Conservation (phyloP, 2,329 filamentous ascomycete species). For the Colletotrichum horii region DNA sequence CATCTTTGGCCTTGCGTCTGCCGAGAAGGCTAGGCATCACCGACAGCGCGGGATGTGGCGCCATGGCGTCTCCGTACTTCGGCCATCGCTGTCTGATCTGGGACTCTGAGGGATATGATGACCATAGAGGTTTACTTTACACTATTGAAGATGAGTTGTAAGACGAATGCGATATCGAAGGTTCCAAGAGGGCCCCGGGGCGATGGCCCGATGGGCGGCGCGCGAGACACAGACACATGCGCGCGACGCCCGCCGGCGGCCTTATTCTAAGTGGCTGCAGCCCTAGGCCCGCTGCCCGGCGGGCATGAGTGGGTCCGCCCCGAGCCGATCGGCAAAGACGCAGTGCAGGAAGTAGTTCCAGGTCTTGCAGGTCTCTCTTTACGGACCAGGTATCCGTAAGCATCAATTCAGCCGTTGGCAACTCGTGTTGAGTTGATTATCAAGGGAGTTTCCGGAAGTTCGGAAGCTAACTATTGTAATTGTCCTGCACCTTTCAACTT, state of each 20-base stretch:
- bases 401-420: background rate
- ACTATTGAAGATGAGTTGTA: background rate
- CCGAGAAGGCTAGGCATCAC: background rate
- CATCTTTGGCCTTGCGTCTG: background rate
- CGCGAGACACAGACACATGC: background rate
- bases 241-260: conserved; percentile 13
- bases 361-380: background rate
- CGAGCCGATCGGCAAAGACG: conserved; percentile 3
- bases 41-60: background rate
- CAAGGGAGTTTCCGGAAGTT: background rate
- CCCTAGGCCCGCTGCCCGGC: conserved; percentile 8
- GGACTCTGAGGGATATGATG: background rate
- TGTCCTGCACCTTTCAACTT: background rate
- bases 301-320: conserved; percentile 2
- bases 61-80: background rate
- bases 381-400: background rate
- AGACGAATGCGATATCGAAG: background rate
- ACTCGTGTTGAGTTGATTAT: background rate
- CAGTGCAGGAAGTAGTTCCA: background rate
- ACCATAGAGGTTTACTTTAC: background rate
- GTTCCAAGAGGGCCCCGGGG: background rate
- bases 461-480: background rate
- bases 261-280: background rate
- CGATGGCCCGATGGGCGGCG: background rate
- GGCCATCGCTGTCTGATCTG: background rate